phyloP scores from a whole-genome alignment of 768 basidiomycete species.

The Hypsizygus marmoreus region DNA sequence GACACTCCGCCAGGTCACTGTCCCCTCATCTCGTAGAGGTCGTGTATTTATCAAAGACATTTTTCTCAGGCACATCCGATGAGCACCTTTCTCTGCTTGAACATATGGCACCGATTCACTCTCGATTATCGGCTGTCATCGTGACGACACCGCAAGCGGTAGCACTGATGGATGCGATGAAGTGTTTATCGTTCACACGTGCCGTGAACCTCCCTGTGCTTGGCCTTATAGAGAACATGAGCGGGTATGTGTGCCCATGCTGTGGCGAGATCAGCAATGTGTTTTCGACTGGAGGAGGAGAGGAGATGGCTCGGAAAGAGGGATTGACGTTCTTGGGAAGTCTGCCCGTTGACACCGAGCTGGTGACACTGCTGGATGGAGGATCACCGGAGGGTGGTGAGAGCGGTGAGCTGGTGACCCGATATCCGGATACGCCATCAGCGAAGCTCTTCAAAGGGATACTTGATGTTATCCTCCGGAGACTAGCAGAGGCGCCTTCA shows the following conservation, averaged over 20 bases:
- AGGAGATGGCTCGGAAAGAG: conserved; percentile 81
- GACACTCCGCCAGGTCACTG: conserved; percentile 94
- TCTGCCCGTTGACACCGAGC: conserved; percentile 90
- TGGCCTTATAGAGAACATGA: conserved; percentile 98
- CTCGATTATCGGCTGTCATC: conserved; percentile 79
- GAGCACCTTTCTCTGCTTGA: conserved; percentile 96
- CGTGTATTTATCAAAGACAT: conserved; percentile 18
- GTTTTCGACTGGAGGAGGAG: conserved; percentile 92
- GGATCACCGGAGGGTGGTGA: conserved; percentile 21
- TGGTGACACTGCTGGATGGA: conserved; percentile 80
- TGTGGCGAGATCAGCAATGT: conserved; percentile 95
- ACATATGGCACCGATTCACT: conserved; percentile 84
- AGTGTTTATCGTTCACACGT: conserved; percentile 94
- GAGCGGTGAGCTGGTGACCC: conserved; percentile 45
- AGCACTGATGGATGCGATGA: conserved; percentile 92
- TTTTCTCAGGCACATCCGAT: conserved; percentile 86
- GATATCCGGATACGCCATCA: conserved; percentile 71
- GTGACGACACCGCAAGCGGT: conserved; percentile 99
- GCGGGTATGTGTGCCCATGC: conserved; percentile 96
- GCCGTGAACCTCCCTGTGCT: conserved; percentile 84
- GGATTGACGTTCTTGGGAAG: conserved; percentile 79
- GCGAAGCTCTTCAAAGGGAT: conserved; percentile 69
- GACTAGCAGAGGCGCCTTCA: neutral
- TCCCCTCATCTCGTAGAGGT: conserved; percentile 11
- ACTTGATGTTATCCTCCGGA: conserved; percentile 27